Conservation (phyloP, 2,329 filamentous ascomycete species). For the Aspergillus carbonarius region DNA sequence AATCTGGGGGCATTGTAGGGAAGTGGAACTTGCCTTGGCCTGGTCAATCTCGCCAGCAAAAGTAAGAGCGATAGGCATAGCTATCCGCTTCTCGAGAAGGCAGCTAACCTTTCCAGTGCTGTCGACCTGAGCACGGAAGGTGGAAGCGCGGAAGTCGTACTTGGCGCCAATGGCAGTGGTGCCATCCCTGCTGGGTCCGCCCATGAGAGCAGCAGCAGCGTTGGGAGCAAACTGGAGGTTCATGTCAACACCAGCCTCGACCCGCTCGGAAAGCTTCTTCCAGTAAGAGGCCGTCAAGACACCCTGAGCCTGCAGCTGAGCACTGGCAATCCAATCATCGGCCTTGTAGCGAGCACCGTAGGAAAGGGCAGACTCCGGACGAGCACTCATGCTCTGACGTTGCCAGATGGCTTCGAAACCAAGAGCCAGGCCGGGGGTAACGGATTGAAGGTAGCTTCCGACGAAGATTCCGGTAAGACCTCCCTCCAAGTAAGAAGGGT, state of each 20-base stretch:
- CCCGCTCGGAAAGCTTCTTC: slow-evolving; percentile 87
- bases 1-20: background rate
- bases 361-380: slow-evolving; percentile 86
- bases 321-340: slow-evolving; percentile 87
- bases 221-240: slow-evolving; percentile 77
- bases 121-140: slow-evolving; percentile 94
- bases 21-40: slow-evolving; percentile 68
- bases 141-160: slow-evolving; percentile 95
- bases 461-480: slow-evolving; percentile 94
- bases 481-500: slow-evolving; percentile 91
- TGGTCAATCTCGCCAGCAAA: slow-evolving; percentile 98
- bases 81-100: slow-evolving; percentile 92
- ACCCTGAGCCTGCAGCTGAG: slow-evolving; percentile 84
- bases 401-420: slow-evolving; percentile 95
- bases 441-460: slow-evolving; percentile 88
- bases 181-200: slow-evolving; percentile 78
- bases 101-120: slow-evolving; percentile 91
- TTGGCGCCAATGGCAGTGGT: slow-evolving; percentile 90
- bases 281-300: slow-evolving; percentile 91
- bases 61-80: slow-evolving; percentile 86
- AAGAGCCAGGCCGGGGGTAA: slow-evolving; percentile 82
- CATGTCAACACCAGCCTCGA: slow-evolving; percentile 93
- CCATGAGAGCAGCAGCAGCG: slow-evolving; percentile 68
- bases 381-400: slow-evolving; percentile 75
- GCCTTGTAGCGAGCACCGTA: slow-evolving; percentile 92